A percentile compares a stretch with the other conserved stretches of the same genome.
Conservation (phyloP, 2,329 filamentous ascomycete genomes). For the Curvularia lunata region DNA sequence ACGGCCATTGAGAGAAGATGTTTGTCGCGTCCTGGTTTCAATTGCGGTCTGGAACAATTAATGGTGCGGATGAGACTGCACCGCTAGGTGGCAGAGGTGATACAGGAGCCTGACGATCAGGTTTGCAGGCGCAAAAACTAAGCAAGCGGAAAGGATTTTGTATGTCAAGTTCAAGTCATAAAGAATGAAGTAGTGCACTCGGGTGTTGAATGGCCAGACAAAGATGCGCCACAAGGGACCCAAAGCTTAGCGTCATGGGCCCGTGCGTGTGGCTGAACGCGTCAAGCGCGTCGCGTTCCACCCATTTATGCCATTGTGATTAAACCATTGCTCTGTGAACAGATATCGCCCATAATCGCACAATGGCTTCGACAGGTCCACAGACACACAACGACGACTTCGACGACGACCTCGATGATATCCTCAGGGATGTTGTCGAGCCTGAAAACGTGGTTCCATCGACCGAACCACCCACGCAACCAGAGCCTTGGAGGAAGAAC, state of each 20-base stretch:
- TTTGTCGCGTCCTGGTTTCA: conserved; percentile 7
- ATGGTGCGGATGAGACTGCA: conserved; percentile 1
- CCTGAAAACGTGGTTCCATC: conserved; percentile 55
- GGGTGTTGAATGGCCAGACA: conserved; percentile 13
- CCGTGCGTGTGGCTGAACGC: conserved; percentile 23
- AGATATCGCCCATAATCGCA: background rate
- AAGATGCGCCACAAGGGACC: conserved; percentile 19
- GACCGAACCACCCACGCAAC: conserved; percentile 27
- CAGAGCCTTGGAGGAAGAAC: conserved; percentile 24
- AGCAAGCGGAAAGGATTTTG: background rate
- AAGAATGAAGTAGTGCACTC: conserved; percentile 8
- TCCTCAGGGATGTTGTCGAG: conserved; percentile 77
- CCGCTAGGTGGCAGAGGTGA: background rate
- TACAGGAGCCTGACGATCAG: background rate
- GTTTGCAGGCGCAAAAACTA: background rate
- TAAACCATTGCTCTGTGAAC: background rate
- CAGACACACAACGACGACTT: conserved; percentile 27
- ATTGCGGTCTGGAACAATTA: conserved; percentile 10
- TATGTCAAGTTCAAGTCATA: background rate
- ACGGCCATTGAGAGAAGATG: conserved; percentile 34
- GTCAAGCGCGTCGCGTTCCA: conserved; percentile 22
- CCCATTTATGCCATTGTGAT: background rate
- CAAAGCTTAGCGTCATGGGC: conserved; percentile 6
- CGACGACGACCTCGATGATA: conserved; percentile 65
- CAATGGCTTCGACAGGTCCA: conserved; percentile 32